These are phyloP conservation scores for Isabelozyma gotoi DNA, from an alignment of 805 yeast genomes.

Conservation along the genomic window DNA sequence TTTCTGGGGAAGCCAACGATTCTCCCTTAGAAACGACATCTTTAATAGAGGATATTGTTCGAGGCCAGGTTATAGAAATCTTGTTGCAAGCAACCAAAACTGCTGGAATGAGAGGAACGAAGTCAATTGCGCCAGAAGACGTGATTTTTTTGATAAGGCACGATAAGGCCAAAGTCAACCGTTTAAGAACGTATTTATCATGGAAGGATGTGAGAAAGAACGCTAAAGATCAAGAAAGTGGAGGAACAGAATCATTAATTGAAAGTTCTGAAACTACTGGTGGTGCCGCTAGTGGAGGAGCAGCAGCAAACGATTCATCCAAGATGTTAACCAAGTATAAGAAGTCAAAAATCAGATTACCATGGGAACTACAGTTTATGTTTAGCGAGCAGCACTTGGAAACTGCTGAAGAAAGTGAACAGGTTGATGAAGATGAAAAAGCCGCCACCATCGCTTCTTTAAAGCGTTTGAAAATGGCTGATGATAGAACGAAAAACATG, in stretches of 20 bases:
- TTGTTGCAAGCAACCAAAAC: slow-evolving; percentile 73
- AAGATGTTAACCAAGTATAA: slow-evolving; percentile 53
- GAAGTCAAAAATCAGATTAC: slow-evolving; percentile 77
- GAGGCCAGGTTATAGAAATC: slow-evolving; percentile 91
- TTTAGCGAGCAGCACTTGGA: slow-evolving; percentile 86
- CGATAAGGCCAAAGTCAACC: slow-evolving; percentile 89
- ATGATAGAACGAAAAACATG: slow-evolving; percentile 90
- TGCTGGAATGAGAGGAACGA: slow-evolving; percentile 77
- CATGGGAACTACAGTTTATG: slow-evolving; percentile 96
- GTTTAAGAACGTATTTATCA: slow-evolving; percentile 84
- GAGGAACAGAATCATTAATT: slow-evolving; percentile 49
- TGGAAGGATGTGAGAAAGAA: slow-evolving; percentile 96
- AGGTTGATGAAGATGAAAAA: slow-evolving; percentile 82
- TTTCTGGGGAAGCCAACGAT: slow-evolving; percentile 90
- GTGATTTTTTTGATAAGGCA: slow-evolving; percentile 89
- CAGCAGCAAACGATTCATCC: slow-evolving; percentile 30
- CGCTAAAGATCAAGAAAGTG: slow-evolving; percentile 58
- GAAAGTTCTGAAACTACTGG: slow-evolving; percentile 50
- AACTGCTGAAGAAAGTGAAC: slow-evolving; percentile 56
- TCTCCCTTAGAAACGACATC: slow-evolving; percentile 91
- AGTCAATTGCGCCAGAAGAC: slow-evolving; percentile 87
- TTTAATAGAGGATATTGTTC: slow-evolving; percentile 91
- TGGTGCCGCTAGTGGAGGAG: slow-evolving; percentile 35
- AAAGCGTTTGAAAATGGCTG: slow-evolving; percentile 86
- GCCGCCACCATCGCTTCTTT: slow-evolving; percentile 88